Conservation (phyloP, 1,139 yeast species). For the Suhomyces chickasaworum region DNA sequence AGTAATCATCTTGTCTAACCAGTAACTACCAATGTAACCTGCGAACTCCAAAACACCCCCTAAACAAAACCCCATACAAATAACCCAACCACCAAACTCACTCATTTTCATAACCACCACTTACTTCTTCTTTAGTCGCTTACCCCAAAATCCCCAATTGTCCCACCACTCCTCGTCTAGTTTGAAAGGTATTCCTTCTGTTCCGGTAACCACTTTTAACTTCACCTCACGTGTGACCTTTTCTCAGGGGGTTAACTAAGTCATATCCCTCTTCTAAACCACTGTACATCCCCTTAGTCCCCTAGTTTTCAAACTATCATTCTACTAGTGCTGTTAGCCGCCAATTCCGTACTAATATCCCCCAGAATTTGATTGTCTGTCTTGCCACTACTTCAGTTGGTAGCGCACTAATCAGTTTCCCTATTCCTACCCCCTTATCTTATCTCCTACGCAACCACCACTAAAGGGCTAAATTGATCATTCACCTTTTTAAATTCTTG, state of each 20-base stretch:
- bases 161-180: no score
- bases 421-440: conserved; percentile 13
- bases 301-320: neutral
- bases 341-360: neutral
- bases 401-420: conserved; percentile 2
- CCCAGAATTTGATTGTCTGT: no score
- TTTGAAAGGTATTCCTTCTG: no score
- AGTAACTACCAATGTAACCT: no score
- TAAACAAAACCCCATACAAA: no score
- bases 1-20: no score
- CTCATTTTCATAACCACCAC: no score
- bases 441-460: conserved; percentile 6
- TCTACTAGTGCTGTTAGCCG: neutral
- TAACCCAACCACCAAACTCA: no score
- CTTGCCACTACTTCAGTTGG: neutral
- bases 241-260: neutral
- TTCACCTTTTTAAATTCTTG: neutral
- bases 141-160: no score
- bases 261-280: conserved; percentile 1
- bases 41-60: no score
- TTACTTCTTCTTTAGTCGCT: no score
- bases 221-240: neutral
- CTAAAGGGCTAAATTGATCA: neutral
- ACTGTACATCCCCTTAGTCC: neutral
- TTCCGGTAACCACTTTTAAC: neutral